Evolutionary conservation across 495 filamentous ascomycete genomes (phyloP).

Genomic region (Hypomontagnella monticulosa): DNA sequence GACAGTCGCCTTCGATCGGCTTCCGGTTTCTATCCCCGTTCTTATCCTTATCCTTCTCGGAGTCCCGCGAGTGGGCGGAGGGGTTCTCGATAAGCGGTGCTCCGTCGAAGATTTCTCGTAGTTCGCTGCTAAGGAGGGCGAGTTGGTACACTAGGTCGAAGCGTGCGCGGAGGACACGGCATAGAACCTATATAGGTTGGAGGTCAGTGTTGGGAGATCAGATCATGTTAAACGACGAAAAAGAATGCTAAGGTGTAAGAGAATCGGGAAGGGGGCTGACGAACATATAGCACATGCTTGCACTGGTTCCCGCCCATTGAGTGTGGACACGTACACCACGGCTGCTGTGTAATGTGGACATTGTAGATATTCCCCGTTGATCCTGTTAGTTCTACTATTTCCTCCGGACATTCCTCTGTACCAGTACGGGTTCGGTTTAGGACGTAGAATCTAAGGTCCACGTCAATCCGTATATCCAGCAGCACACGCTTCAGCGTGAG

Average conservation of each 20-base stretch:
- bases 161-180: slow-evolving; percentile 71
- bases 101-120: slow-evolving; percentile 66
- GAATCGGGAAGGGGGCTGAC: slow-evolving; percentile 5
- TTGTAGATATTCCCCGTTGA: slow-evolving; percentile 81
- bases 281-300: slow-evolving; percentile 61
- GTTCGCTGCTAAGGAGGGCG: slow-evolving; percentile 72
- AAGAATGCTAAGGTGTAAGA: not conserved
- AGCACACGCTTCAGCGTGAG: too few relatives aligned
- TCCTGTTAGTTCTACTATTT: slow-evolving; percentile 73
- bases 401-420: slow-evolving; percentile 46
- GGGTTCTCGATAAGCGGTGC: slow-evolving; percentile 55
- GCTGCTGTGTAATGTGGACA: slow-evolving; percentile 59
- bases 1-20: slow-evolving; percentile 75
- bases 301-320: slow-evolving; percentile 71
- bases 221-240: too few relatives aligned
- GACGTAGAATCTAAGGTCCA: slow-evolving; percentile 48
- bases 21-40: slow-evolving; percentile 55
- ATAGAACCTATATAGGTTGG: slow-evolving; percentile 59
- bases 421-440: slow-evolving; percentile 48
- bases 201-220: too few relatives aligned
- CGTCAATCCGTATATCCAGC: not conserved
- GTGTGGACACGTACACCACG: slow-evolving; percentile 76
- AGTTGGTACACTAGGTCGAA: slow-evolving; percentile 75
- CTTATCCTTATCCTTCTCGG: too few relatives aligned
- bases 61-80: slow-evolving; percentile 5